Base-by-base conservation (phyloP, 1,284 basidiomycete species). In the Trametes versicolor region DNA sequence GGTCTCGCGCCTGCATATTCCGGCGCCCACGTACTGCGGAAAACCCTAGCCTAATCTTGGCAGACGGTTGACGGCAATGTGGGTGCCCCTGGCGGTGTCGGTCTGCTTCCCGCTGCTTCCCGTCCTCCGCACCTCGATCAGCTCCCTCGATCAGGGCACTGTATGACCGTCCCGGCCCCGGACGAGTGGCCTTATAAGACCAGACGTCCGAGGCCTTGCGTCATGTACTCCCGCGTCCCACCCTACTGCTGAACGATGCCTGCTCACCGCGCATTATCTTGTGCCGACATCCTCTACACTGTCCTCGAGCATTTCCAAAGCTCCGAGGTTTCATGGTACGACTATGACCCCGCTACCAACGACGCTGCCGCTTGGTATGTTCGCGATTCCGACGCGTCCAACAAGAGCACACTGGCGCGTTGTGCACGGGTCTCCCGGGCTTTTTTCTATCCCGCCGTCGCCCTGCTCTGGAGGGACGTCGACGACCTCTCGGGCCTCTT, bases 361-460 rank as follows among this genome's bases (percentile, higher is more conserved):
- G 57, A 64, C 19, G 57, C 64, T 4, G 19, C 48, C 23, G 49
- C 43, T 12, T 69, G 64, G 67, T 62, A 47, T 37, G 37, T 47
- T 8, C 60, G 67, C 34, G 47, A 51, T 13, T 32, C 27, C 2
- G 49, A 48, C 23, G 50, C 55, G 1, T n/a, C 19, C n/a, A 41
- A 37, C 7, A 37, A 53, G 34, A 19, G 51, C 27, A 60, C 64
- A 0, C 62, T 69, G 3, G 67, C 64, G 36, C 56, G 62, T 0
- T 69, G 67, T 17, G 64, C 67, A 7, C 62, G 62, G 4, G 67
- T 69, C 9, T 66, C 62, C 54, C 49, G 34, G 8, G 55, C 67
- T 0, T 69, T 69, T 50, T 69, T 66, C 53, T 25, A 39, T 17
- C 67, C 67, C 9, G 67, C 64, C 27, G 29, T 60, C 17, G 43